Evolutionary conservation across 106 monocot species (phyloP), one percentile per base, ranked within the genome.

Genomic region (Narthecium ossifragum): DNA sequence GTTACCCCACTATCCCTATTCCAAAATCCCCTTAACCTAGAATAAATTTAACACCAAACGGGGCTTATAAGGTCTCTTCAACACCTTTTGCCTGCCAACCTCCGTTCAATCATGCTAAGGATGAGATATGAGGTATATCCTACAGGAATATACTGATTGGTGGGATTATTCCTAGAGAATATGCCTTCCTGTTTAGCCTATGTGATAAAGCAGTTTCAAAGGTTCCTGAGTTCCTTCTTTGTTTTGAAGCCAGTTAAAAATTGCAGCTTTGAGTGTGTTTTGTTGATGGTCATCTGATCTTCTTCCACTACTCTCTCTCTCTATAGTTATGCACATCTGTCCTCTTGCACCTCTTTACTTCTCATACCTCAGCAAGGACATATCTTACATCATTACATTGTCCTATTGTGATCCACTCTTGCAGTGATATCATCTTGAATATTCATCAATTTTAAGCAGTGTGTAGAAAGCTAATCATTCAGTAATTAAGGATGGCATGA

Each of bases 241-340:
- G 11, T 40, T 59, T 14, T 3, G n/a, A n/a, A n/a, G 27, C 34
- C 15, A 23, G 20, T 40, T 40, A 2, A 45, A 36, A 30, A 22
- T 26, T 51, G 52, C 51, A 52, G 52, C 52, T 65, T 26, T 53
- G 64, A 65, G 37, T 65, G 17, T 65, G 53, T 50, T 64, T 65
- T 52, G 64, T 53, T 65, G 53, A 65, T 65, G 21, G 64, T 53
- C 64, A 65, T 65, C 64, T 65, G 39, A 51, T 24, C 18, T 47
- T 62, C 2, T 48, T 46, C 48, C 24, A 34, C 15, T 8, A 17
- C 27, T 41, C 40, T 40, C 24, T 17, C 18, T 48, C 13, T n/a
- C n/a, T n/a, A n/a, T n/a, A n/a, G 15, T 11, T 11, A 39, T 9
- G 12, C 15, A 39, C 39, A 18, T n/a, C 20, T 48, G 47, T 21